Base-by-base conservation (phyloP, 129 eudicot species). In the Gnaphalium uliginosum region DNA sequence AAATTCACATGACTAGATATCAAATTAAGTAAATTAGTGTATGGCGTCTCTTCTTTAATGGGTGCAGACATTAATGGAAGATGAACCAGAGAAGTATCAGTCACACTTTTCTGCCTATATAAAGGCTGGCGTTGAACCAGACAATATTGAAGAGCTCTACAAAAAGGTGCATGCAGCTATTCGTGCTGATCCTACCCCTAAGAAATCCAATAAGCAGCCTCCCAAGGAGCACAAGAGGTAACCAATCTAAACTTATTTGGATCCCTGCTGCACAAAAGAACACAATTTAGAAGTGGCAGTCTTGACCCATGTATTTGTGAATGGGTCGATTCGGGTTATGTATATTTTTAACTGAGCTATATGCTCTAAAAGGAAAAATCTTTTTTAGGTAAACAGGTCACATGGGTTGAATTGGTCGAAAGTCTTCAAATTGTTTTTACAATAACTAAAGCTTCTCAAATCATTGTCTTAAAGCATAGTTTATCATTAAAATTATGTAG, bases 11-110 rank as follows among this genome's bases (percentile, higher is more conserved):
- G 62, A 27, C 35, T 14, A 7, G 6, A 18, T 61, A 41, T 53
- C 25, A 0, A 27, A 29, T 29, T 3, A 63, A 5, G 4, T 30
- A 30, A 64, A 30, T 30, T 23, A 50, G 22, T 32, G 5, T 66
- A 33, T 33, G 39, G 1, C 1, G 13, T 22, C 8, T 66, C 66
- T 39, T 62, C 17, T 22, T 32, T 26, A 37, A 30, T 50, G 37
- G 4, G 22, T 78, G 57, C 68, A 85, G 89, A 79, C 75, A 3
- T 64, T 82, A 78, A 60, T 68, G 74, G 89, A 86, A 57, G 85
- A 86, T 72, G 89, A 86, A 73, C 87, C 86, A 5, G 89, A 82
- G 78, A 86, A 82, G 65, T 82, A 76, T 64, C 89, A 86, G 76
- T 33, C 86, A 29, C 89, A 86, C 37, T 86, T 86, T 66, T 75